Evolutionary conservation across 129 eudicot genomes (phyloP).

Genomic region (Chrysanthemum seticuspe): DNA sequence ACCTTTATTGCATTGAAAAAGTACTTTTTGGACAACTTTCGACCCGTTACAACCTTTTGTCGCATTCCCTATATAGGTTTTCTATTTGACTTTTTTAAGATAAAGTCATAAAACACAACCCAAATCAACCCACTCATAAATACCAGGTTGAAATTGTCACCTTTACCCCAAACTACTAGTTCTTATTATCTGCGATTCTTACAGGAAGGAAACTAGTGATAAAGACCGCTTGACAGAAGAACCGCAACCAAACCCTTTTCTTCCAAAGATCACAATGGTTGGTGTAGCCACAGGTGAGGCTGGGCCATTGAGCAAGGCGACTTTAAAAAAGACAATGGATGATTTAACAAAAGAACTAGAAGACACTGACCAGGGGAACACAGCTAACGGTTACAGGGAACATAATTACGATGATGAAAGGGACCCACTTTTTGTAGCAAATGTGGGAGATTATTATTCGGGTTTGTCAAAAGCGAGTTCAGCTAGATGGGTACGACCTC

Average conservation of each 20-base stretch:
- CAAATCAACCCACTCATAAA: background rate
- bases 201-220: slow-evolving; percentile 35
- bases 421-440: slow-evolving; percentile 94
- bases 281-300: slow-evolving; percentile 82
- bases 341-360: slow-evolving; percentile 80
- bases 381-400: slow-evolving; percentile 25
- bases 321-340: slow-evolving; percentile 77
- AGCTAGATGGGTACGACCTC: slow-evolving; percentile 64
- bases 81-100: background rate
- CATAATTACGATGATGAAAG: slow-evolving; percentile 53
- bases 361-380: slow-evolving; percentile 43
- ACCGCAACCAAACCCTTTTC: slow-evolving; percentile 47
- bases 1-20: background rate
- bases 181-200: slow-evolving; percentile 1
- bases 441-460: slow-evolving; percentile 76
- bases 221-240: slow-evolving; percentile 39
- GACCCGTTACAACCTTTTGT: background rate
- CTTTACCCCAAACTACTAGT: background rate
- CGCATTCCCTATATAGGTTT: background rate
- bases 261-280: slow-evolving; percentile 91
- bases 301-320: slow-evolving; percentile 68
- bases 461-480: slow-evolving; percentile 53
- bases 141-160: background rate
- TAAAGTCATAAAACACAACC: background rate
- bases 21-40: background rate